Evolutionary conservation across 768 basidiomycete genomes (phyloP).

Genomic region (Termitomyces titanicus): DNA sequence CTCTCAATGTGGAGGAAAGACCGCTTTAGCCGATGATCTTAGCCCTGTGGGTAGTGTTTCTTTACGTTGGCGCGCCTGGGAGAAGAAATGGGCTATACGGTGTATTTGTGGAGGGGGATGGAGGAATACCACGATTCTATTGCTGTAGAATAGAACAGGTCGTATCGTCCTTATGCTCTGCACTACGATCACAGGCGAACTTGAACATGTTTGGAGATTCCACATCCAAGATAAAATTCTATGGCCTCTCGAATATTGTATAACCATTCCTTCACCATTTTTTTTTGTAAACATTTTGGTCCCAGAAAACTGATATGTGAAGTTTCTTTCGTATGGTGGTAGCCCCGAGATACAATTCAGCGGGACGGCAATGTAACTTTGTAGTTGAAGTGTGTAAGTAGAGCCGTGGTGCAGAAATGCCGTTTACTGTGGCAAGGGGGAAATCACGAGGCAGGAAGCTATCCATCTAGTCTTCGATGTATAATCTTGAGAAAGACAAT

Average conservation of each 20-base stretch:
- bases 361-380: slow-evolving; percentile 39
- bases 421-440: slow-evolving; percentile 19
- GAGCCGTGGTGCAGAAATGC: slow-evolving; percentile 11
- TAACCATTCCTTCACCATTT: slow-evolving; percentile 43
- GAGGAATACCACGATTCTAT: slow-evolving; percentile 21
- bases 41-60: slow-evolving; percentile 26
- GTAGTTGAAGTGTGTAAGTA: slow-evolving; percentile 14
- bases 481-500: not conserved
- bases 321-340: slow-evolving; percentile 29
- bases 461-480: slow-evolving; percentile 26
- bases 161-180: not conserved
- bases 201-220: not conserved
- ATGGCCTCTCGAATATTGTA: slow-evolving; percentile 35
- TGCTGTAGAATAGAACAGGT: not conserved
- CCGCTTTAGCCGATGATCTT: slow-evolving; percentile 37
- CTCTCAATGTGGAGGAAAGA: slow-evolving; percentile 60
- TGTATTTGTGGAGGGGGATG: slow-evolving; percentile 77
- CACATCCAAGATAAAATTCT: slow-evolving; percentile 25
- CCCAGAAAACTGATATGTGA: slow-evolving; percentile 31
- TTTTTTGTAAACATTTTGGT: slow-evolving; percentile 44
- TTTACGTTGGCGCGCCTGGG: slow-evolving; percentile 58
- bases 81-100: slow-evolving; percentile 50
- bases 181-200: not conserved
- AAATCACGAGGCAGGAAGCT: slow-evolving; percentile 30
- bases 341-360: slow-evolving; percentile 46